These are phyloP conservation scores for Anthracocystis setariae DNA, from an alignment of 1,284 basidiomycete species.

Conservation along the genomic window DNA sequence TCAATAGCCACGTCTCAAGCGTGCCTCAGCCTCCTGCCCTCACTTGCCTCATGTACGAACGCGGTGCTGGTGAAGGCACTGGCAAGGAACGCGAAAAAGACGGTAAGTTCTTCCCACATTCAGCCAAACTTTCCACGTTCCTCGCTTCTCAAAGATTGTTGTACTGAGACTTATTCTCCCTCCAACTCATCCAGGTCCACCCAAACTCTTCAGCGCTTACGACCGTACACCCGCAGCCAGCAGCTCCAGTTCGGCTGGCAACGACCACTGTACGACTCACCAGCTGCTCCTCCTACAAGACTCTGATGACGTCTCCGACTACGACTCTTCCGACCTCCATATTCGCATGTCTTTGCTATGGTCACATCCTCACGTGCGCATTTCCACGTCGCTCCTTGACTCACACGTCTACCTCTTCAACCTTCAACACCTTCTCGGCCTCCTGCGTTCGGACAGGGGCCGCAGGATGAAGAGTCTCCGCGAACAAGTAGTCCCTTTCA, in stretches of 20 bases:
- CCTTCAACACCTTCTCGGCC: constrained; percentile 49
- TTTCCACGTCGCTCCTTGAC: constrained; percentile 63
- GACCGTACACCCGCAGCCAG: constrained; percentile 25
- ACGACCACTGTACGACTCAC: constrained; percentile 36
- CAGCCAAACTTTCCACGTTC: background rate
- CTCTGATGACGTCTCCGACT: constrained; percentile 55
- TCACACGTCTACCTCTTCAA: constrained; percentile 62
- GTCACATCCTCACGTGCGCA: constrained; percentile 51
- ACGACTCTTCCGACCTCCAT: constrained; percentile 56
- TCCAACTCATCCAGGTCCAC: constrained; percentile 25
- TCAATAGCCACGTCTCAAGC: constrained; percentile 51
- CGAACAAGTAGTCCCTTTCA: constrained; percentile 63
- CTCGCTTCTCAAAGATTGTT: too few species aligned
- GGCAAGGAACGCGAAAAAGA: constrained; percentile 66
- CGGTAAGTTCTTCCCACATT: constrained; percentile 8
- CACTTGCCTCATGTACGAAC: constrained; percentile 60
- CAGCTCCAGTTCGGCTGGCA: constrained; percentile 18
- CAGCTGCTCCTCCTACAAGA: constrained; percentile 56
- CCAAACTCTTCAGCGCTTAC: constrained; percentile 59
- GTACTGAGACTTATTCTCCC: background rate
- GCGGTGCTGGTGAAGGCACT: constrained; percentile 61
- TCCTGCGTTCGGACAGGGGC: constrained; percentile 47
- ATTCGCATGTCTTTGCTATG: constrained; percentile 59
- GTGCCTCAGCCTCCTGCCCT: constrained; percentile 47
- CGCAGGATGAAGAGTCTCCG: constrained; percentile 59